Conservation (phyloP, 1,284 basidiomycete genomes). For the Malassezia arunalokei region DNA sequence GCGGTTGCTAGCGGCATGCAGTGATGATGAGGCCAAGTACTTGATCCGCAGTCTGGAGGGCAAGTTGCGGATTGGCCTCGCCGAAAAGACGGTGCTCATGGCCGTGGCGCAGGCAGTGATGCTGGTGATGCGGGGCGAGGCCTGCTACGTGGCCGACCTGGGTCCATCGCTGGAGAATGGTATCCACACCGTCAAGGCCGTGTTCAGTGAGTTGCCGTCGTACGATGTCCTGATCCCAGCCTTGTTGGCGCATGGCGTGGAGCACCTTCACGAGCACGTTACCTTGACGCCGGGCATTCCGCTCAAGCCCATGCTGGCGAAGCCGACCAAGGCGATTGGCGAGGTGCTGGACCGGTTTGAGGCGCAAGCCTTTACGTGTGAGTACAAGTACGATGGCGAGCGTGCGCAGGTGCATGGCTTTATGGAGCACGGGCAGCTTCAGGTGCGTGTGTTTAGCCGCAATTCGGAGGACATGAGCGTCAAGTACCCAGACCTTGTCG, state of each 20-base stretch:
- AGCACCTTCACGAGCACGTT: slow-evolving; percentile 61
- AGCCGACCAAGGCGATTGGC: slow-evolving; percentile 96
- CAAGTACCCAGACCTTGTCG: slow-evolving; percentile 93
- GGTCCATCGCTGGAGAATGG: slow-evolving; percentile 66
- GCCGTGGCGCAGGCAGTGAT: slow-evolving; percentile 38
- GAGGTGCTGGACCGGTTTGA: slow-evolving; percentile 97
- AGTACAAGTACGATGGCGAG: slow-evolving; percentile 99
- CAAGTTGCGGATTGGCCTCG: slow-evolving; percentile 91
- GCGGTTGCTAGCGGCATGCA: slow-evolving; percentile 80
- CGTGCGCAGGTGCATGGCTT: slow-evolving; percentile 59
- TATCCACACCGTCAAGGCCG: slow-evolving; percentile 67
- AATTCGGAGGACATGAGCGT: slow-evolving; percentile 99
- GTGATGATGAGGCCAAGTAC: slow-evolving; percentile 79
- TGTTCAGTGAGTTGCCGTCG: slow-evolving; percentile 87
- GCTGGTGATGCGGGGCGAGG: slow-evolving; percentile 50
- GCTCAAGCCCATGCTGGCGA: slow-evolving; percentile 98
- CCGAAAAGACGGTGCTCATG: slow-evolving; percentile 63
- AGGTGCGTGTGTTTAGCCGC: slow-evolving; percentile 66
- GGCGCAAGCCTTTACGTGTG: slow-evolving; percentile 87
- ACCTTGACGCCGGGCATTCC: slow-evolving; percentile 85
- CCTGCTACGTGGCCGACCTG: slow-evolving; percentile 57
- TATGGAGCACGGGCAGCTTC: slow-evolving; percentile 49
- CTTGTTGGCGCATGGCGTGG: slow-evolving; percentile 66
- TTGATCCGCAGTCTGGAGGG: slow-evolving; percentile 90
- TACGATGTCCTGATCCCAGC: slow-evolving; percentile 93